Evolutionary conservation across 1,284 basidiomycete species (phyloP).

Genomic region (Anthracocystis walkeri): DNA sequence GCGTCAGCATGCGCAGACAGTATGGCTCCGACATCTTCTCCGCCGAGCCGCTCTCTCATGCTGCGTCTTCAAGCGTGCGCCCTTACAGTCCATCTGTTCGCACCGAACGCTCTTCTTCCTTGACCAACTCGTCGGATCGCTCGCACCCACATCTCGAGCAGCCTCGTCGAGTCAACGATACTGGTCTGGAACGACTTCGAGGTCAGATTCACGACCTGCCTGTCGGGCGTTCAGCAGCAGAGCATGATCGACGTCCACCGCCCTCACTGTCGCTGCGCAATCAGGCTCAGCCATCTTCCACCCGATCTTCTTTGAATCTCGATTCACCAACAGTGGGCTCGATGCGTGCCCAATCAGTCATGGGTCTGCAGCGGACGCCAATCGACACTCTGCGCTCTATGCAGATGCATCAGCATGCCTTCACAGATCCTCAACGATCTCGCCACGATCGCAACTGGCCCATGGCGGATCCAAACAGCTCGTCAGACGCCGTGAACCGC

Average conservation of each 20-base stretch:
- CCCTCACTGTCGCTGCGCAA: slow-evolving; percentile 14
- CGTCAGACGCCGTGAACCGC: slow-evolving; percentile 33
- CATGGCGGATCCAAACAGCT: slow-evolving; percentile 17
- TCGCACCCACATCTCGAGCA: slow-evolving; percentile 15
- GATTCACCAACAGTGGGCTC: slow-evolving; percentile 27
- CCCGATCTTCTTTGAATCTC: slow-evolving; percentile 33
- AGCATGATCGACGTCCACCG: slow-evolving; percentile 15
- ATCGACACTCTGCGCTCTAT: slow-evolving; percentile 16
- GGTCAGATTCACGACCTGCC: slow-evolving; percentile 32
- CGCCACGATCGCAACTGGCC: slow-evolving; percentile 29
- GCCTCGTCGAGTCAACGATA: slow-evolving; percentile 16
- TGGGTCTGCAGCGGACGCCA: slow-evolving; percentile 35
- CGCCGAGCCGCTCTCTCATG: slow-evolving; percentile 28
- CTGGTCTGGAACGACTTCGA: slow-evolving; percentile 23
- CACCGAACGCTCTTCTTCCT: slow-evolving; percentile 25
- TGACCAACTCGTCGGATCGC: slow-evolving; percentile 32
- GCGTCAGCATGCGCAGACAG: slow-evolving; percentile 50
- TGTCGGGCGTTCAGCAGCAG: slow-evolving; percentile 14
- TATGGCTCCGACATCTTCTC: slow-evolving; percentile 55
- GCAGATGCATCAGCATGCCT: slow-evolving; percentile 29
- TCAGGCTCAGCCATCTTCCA: slow-evolving; percentile 13
- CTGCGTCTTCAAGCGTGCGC: slow-evolving; percentile 6
- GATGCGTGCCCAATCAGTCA: slow-evolving; percentile 33
- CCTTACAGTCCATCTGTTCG: slow-evolving; percentile 23
- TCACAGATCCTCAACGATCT: slow-evolving; percentile 39